Evolutionary conservation across 169 alveolate species (phyloP).

Genomic region (Plasmodium malariae): DNA sequence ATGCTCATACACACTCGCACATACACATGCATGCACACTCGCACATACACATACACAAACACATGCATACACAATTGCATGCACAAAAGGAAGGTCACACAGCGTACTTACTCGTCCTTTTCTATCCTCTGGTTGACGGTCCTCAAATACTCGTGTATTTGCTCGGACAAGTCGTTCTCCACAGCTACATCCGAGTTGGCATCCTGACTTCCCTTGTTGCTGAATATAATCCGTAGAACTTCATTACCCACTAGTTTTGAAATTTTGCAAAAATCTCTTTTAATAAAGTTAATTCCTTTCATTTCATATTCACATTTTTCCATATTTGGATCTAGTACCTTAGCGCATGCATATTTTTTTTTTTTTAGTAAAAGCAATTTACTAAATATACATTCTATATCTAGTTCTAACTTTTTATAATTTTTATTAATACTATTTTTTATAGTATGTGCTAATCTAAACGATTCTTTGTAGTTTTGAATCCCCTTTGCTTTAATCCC

Average conservation of each 20-base stretch:
- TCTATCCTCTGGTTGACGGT: constrained; percentile 86
- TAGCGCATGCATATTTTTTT: constrained; percentile 98
- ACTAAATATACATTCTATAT: constrained; percentile 97
- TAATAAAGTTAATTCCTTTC: constrained; percentile 98
- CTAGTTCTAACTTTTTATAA: constrained; percentile 96
- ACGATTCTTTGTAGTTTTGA: constrained; percentile 87
- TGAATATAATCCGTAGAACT: constrained; percentile 32
- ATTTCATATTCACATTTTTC: constrained; percentile 90
- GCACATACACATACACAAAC: too few relatives aligned
- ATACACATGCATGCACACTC: too few relatives aligned
- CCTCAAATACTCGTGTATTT: constrained; percentile 90
- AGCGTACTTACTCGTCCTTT: constrained; percentile 80
- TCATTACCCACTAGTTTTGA: constrained; percentile 92
- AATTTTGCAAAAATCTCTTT: constrained; percentile 98
- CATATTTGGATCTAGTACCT: constrained; percentile 87
- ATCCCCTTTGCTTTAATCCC: constrained; percentile 87
- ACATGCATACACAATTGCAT: too few relatives aligned
- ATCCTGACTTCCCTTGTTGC: constrained; percentile 69
- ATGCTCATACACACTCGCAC: too few relatives aligned
- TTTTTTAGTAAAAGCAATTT: constrained; percentile 96
- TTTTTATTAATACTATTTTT: constrained; percentile 92
- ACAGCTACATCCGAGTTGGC: constrained; percentile 21
- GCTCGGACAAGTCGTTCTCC: constrained; percentile 86
- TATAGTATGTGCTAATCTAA: constrained; percentile 92
- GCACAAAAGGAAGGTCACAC: too few relatives aligned